Evolutionary conservation across 352 stramenopile species (phyloP), one percentile per base, ranked within the genome.

Genomic region (Pythium sukuiense): DNA sequence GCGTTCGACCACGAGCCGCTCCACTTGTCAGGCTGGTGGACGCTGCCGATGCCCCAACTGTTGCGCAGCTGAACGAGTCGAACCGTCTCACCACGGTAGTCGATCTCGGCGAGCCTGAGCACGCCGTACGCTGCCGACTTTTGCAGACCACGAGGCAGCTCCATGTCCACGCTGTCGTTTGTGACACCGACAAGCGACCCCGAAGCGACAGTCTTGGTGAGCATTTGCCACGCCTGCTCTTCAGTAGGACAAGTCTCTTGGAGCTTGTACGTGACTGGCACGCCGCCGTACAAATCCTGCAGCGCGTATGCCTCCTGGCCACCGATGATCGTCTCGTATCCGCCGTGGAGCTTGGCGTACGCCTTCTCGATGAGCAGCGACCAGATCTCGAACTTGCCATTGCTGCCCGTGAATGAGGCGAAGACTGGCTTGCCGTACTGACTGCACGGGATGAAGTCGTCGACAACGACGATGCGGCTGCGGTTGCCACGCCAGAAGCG

Each of bases 291-390:
- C 1, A 95, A 61, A 58, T 95, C 87, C 55, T 95, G 85, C 30
- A 95, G 72, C 26, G 72, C 83, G 43, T 88, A 88, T 1, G 79
- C 67, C 41, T 95, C 87, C 61, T 95, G 88, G 13, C 93, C 94
- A 48, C 93, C 91, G 20, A 96, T 78, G 50, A 98, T 92, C 5
- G 77, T 72, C 43, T 93, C 87, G 71, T 98, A 98, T 30, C 81
- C 89, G 35, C 93, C 93, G 69, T 95, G 88, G 32, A 96, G 83
- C 64, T 98, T 98, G 1, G 95, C 92, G 71, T 97, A 98, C n/a
- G 93, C 93, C 67, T 98, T 98, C 71, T 98, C 95, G 18, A 98
- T 69, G 24, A 98, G 76, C 50, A 97, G 61, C 14, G 92, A 92
- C 95, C 93, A 98, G 52, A 98, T 88, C 72, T 98, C 93, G 71